Evolutionary conservation across 2,329 filamentous ascomycete genomes (phyloP).

Genomic region (Fusarium lyarnte): DNA sequence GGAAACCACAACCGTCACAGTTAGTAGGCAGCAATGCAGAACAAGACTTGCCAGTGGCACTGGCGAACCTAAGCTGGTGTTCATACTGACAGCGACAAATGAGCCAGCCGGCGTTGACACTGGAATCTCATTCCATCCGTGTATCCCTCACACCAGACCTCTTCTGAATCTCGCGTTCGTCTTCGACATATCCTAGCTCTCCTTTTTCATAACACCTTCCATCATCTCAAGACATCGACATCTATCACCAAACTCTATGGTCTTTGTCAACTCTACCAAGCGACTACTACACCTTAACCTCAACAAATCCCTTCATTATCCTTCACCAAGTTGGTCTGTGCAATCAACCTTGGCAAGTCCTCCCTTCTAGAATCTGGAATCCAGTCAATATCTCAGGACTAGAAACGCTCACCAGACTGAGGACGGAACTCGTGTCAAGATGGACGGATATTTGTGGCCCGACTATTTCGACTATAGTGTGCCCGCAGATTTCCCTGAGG

Average conservation of each 20-base stretch:
- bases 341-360: accelerated
- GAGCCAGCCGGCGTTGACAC: neutral
- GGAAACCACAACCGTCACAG: no score
- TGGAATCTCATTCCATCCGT: neutral
- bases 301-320: accelerated
- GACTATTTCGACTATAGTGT: neutral
- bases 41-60: neutral
- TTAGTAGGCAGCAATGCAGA: neutral
- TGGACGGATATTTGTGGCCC: neutral
- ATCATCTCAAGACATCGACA: neutral
- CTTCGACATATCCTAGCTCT: neutral
- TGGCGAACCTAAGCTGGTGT: accelerated
- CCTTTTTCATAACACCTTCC: accelerated
- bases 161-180: neutral
- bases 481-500: neutral
- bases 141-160: neutral
- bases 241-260: accelerated
- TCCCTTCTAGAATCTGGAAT: no score
- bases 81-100: neutral
- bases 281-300: accelerated
- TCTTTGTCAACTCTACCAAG: accelerated
- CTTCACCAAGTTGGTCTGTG: neutral
- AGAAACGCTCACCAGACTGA: neutral
- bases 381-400: accelerated
- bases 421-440: accelerated